A percentile compares a stretch with the other conserved stretches of the same genome.
Evolutionary conservation across 257 asterid species (phyloP).

Genomic region (Solanum arcanum): DNA sequence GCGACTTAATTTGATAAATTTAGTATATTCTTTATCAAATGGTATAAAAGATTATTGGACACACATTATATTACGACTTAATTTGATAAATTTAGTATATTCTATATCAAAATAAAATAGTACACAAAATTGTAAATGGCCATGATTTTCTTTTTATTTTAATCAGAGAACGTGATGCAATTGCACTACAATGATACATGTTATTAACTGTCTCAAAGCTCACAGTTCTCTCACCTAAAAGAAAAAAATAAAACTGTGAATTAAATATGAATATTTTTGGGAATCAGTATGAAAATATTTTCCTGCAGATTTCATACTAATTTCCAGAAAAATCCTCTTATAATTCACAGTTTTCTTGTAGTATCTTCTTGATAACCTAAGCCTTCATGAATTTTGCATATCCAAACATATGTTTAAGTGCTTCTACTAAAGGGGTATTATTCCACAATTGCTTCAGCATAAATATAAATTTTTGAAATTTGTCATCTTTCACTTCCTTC

Average conservation of each 20-base stretch:
- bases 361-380: neutral
- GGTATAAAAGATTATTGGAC: neutral
- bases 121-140: neutral
- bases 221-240: too few relatives aligned
- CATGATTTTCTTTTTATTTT: too few relatives aligned
- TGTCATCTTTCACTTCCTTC: neutral
- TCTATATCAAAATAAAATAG: too few relatives aligned
- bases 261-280: too few relatives aligned
- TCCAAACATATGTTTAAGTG: neutral
- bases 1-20: neutral
- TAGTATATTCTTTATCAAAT: too few relatives aligned
- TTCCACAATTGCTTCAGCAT: neutral
- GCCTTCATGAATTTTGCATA: neutral
- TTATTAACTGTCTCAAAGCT: too few relatives aligned
- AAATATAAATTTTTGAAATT: neutral
- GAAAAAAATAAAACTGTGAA: too few relatives aligned
- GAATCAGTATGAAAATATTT: too few relatives aligned
- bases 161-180: neutral
- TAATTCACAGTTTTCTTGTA: too few relatives aligned
- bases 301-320: too few relatives aligned
- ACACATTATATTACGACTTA: neutral
- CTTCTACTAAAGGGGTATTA: neutral
- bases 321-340: too few relatives aligned
- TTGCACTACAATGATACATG: neutral
- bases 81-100: too few relatives aligned